Conservation (phyloP, 306 rosid genomes). For the Echinosophora koreensis region DNA sequence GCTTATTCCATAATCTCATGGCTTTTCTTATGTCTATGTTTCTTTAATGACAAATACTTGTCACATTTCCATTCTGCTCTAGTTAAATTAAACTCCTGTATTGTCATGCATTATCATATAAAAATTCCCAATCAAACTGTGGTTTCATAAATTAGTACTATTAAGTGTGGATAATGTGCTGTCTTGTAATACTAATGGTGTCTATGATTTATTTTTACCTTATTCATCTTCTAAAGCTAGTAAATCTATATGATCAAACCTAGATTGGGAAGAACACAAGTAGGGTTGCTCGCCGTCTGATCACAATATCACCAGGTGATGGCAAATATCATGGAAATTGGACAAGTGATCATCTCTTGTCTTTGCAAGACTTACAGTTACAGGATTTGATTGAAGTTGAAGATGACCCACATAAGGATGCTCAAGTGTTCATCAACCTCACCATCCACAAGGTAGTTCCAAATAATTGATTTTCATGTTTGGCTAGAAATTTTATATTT, state of each 20-base stretch:
- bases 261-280: conserved; percentile 60
- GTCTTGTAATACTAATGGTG: neutral
- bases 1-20: neutral
- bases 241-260: conserved; percentile 6
- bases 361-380: conserved; percentile 77
- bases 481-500: neutral
- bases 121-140: neutral
- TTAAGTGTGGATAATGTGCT: neutral
- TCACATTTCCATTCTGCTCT: neutral
- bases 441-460: conserved; percentile 72
- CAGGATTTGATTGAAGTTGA: conserved; percentile 78
- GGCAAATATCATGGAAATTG: conserved; percentile 78
- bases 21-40: too few species aligned
- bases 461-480: neutral
- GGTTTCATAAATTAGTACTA: neutral
- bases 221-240: neutral
- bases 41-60: neutral
- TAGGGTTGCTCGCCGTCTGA: conserved; percentile 64
- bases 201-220: neutral
- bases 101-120: too few species aligned
- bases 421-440: conserved; percentile 73
- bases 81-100: too few species aligned
- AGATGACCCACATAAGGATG: conserved; percentile 51
- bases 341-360: conserved; percentile 67
- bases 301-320: conserved; percentile 77